A percentile compares a stretch with the other conserved stretches of the same genome.
Evolutionary conservation across 179 eudicot genomes (phyloP).

Genomic region (Beta macrorhiza): DNA sequence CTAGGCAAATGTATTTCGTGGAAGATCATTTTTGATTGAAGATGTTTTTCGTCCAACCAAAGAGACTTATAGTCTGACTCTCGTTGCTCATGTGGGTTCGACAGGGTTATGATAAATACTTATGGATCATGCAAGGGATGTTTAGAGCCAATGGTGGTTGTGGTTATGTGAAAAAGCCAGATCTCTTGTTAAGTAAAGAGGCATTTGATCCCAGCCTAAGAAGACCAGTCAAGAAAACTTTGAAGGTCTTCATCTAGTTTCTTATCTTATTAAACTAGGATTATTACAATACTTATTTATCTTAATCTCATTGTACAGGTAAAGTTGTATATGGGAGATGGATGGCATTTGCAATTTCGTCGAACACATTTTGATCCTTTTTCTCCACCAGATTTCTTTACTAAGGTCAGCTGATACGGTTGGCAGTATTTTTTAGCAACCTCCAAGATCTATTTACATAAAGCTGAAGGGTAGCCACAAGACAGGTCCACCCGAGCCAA

Average conservation of each 20-base stretch:
- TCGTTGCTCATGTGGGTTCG: neutral
- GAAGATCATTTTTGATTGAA: no score
- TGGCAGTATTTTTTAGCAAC: conserved; percentile 24
- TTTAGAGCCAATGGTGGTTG: conserved; percentile 68
- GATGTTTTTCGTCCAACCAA: no score
- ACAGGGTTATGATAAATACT: conserved; percentile 59
- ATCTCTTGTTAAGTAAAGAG: conserved; percentile 36
- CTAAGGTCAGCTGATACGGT: conserved; percentile 22
- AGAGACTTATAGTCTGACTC: neutral
- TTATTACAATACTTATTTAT: neutral
- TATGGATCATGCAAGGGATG: conserved; percentile 60
- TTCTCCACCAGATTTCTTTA: conserved; percentile 69
- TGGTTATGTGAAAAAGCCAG: conserved; percentile 64
- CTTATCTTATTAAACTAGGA: neutral
- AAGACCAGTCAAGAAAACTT: conserved; percentile 31
- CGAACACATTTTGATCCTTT: conserved; percentile 48
- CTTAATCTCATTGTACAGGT: conserved; percentile 19
- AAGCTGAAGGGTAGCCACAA: no score
- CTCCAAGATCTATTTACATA: neutral
- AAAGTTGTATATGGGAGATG: conserved; percentile 51
- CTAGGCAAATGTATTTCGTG: no score
- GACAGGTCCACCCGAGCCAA: no score
- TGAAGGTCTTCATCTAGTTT: conserved; percentile 41
- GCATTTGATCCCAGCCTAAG: conserved; percentile 35
- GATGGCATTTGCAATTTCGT: conserved; percentile 54